Conservation (phyloP, 495 filamentous ascomycete genomes). For the Penicillium fimorum region DNA sequence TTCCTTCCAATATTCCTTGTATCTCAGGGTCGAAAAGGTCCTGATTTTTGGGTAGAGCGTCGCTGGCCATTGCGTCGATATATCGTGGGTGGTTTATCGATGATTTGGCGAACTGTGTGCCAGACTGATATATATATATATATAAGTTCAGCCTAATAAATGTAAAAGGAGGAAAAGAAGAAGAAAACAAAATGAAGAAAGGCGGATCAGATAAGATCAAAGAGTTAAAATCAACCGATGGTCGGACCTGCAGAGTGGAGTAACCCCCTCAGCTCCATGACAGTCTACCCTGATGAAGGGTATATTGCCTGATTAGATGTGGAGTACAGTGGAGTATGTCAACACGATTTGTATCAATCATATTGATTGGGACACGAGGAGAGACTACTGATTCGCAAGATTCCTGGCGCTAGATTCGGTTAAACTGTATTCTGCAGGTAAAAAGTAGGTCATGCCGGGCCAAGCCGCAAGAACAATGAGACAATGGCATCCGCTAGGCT, state of each 20-base stretch:
- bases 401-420: background rate
- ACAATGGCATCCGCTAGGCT: background rate
- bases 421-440: constrained; percentile 1
- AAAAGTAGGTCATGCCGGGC: background rate
- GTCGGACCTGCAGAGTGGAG: constrained; percentile 4
- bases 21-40: constrained; percentile 6
- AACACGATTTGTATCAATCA: background rate
- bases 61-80: constrained; percentile 3
- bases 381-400: background rate
- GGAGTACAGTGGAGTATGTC: background rate
- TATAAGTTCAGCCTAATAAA: background rate
- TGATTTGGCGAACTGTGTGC: too few species aligned
- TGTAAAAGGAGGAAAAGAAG: background rate
- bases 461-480: constrained; percentile 1
- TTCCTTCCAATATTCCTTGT: constrained; percentile 11
- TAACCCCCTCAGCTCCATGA: background rate
- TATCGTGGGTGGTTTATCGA: background rate
- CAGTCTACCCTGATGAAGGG: background rate
- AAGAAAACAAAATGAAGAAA: background rate
- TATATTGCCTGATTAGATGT: background rate
- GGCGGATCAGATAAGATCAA: constrained; percentile 14
- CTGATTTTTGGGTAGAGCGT: constrained; percentile 4
- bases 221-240: background rate
- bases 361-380: background rate
- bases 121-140: too few species aligned